Base-by-base conservation (phyloP, 306 rosid species). In the Calophaca sinica region DNA sequence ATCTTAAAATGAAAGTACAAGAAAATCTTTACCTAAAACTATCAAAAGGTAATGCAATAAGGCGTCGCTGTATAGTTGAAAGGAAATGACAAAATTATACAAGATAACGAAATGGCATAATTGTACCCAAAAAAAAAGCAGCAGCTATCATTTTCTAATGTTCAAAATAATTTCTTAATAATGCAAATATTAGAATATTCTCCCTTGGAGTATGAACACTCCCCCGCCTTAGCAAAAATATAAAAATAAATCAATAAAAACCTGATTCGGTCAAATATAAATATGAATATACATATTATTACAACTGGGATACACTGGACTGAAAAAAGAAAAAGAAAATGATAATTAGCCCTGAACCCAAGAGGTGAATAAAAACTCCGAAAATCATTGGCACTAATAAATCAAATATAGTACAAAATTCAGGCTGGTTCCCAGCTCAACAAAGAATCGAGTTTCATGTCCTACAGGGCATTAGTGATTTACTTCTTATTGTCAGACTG, bases 341-440 rank as follows among this genome's bases (percentile, higher is more conserved):
- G 14, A 29, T 45, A 49, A 36, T 35, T 4, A 2, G 7, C 69
- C 54, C n/a, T 12, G 6, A 46, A 20, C 82, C 13, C 51, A 44
- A 36, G 11, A 41, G 73, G 62, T 73, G 62, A 54, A 60, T 59
- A 41, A 31, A 44, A 69, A 32, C 39, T 54, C 42, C 35, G 20
- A 60, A 57, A 53, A 36, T 38, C 50, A 14, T 41, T 6, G 63
- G 62, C 26, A 35, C 7, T 5, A 36, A 54, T 54, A 9, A 60
- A 65, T 67, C 12, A 44, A 20, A 66, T 70, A 66, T 5, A 45
- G 58, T 77, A 74, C 87, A 69, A 73, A 79, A 66, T 59, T 72
- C 77, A 61, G 77, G 68, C 79, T 44, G 82, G 57, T 82, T 64
- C 76, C 75, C 82, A 80, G 81, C 83, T 68, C 66, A 54, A 58